Evolutionary conservation across 345 rosid species (phyloP).

Genomic region (Populus alba): DNA sequence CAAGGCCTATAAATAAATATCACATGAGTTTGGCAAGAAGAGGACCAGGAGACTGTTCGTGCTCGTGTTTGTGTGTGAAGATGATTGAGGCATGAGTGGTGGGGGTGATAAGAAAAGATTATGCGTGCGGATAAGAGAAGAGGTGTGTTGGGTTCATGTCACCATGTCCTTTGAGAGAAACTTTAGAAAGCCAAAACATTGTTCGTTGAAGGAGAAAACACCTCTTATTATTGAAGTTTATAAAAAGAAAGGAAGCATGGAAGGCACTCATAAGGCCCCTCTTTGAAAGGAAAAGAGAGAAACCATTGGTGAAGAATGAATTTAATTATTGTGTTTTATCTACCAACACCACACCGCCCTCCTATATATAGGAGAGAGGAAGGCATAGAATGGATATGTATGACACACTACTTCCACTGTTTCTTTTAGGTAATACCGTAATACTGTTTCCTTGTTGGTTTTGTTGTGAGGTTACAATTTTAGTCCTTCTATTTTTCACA

Average conservation of each 20-base stretch:
- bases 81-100: not conserved
- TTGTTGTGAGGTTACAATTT: no score
- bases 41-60: not conserved
- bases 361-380: no score
- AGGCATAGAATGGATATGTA: no score
- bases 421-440: no score
- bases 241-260: not conserved
- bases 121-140: not conserved
- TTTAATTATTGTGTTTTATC: not conserved
- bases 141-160: not conserved
- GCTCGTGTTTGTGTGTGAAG: not conserved
- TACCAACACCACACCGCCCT: not conserved
- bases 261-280: no score
- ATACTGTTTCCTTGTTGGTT: no score
- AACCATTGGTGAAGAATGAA: slow-evolving; percentile 7
- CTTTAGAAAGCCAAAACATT: no score
- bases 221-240: no score
- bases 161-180: not conserved
- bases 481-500: not conserved
- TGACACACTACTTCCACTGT: no score
- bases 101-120: not conserved
- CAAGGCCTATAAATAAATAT: not conserved
- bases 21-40: not conserved
- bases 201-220: not conserved
- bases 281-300: not conserved